Base-by-base conservation (phyloP, 306 rosid species). In the Casuarina cunninghamiana region DNA sequence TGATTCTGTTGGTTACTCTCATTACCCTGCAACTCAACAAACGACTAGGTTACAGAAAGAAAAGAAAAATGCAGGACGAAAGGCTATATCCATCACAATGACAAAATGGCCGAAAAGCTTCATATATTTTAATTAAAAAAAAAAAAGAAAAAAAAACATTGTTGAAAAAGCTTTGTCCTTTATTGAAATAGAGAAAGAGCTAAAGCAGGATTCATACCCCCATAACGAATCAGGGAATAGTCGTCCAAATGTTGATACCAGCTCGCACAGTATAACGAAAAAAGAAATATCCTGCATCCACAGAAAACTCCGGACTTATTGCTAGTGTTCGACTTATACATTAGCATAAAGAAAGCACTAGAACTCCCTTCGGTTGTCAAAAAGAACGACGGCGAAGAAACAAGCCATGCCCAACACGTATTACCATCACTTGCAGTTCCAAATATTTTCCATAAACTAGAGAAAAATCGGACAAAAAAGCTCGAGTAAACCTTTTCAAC, bases 141-240 rank as follows among this genome's bases (percentile, higher is more conserved):
- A 26, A 26, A 26, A 26, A 26, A 26, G 32, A 35, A 17, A 42
- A 32, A 42, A 66, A 66, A 48, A 66, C 41, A 5, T 66, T 11
- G 32, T 42, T 12, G 42, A 66, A 67, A 5, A 3, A 19, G 4
- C 5, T 42, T 7, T 15, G 15, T 0, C 9, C 32, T 67, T 43
- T 67, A 69, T 15, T 54, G 41, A 51, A 63, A 55, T 57, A 72
- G 75, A 68, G 51, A 48, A 48, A 48, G 51, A 48, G 51, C 2
- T 48, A 57, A 43, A 66, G 49, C 13, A 46, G 44, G 60, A 50
- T 37, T 43, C 44, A 45, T 88, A 88, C 91, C 76, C 62, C 84
- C 93, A 92, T 90, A 51, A 53, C 62, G 51, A 69, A 72, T 81
- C 67, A 76, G 32, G 43, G 76, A 4, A 79, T 43, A 50, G 46